Evolutionary conservation across 768 basidiomycete genomes (phyloP).

Genomic region (Podaxis mareebaensis): DNA sequence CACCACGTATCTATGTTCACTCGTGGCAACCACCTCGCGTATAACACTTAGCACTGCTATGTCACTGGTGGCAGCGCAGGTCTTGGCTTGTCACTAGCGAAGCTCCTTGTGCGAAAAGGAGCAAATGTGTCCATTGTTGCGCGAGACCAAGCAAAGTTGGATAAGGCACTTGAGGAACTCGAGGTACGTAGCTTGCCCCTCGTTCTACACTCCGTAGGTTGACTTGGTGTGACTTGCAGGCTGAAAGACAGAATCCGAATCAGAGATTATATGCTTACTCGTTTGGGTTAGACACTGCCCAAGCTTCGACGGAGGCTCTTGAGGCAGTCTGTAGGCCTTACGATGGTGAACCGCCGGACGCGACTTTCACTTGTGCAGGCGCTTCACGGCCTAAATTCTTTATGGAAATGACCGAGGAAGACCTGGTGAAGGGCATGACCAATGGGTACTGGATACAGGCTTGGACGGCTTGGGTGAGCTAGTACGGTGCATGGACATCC

Average conservation of each 20-base stretch:
- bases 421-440: constrained; percentile 49
- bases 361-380: constrained; percentile 81
- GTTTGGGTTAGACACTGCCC: constrained; percentile 55
- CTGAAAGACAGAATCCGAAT: constrained; percentile 47
- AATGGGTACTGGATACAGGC: constrained; percentile 53
- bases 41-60: constrained; percentile 66
- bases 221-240: constrained; percentile 32
- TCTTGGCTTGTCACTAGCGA: constrained; percentile 74
- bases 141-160: constrained; percentile 63
- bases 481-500: background rate
- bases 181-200: constrained; percentile 53
- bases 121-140: constrained; percentile 88
- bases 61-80: constrained; percentile 85
- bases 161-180: constrained; percentile 57
- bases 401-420: constrained; percentile 63
- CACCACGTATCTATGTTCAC: background rate
- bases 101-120: constrained; percentile 63
- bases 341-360: constrained; percentile 66
- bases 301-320: constrained; percentile 60
- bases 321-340: constrained; percentile 56
- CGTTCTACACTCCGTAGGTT: background rate
- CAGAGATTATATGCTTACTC: constrained; percentile 72
- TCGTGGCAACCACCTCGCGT: constrained; percentile 4
- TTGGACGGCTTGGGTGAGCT: constrained; percentile 54
- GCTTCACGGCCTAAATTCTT: constrained; percentile 70